A percentile compares a stretch with the other conserved stretches of the same genome.
Evolutionary conservation across 345 rosid genomes (phyloP).

Genomic region (Salix arbutifolia): DNA sequence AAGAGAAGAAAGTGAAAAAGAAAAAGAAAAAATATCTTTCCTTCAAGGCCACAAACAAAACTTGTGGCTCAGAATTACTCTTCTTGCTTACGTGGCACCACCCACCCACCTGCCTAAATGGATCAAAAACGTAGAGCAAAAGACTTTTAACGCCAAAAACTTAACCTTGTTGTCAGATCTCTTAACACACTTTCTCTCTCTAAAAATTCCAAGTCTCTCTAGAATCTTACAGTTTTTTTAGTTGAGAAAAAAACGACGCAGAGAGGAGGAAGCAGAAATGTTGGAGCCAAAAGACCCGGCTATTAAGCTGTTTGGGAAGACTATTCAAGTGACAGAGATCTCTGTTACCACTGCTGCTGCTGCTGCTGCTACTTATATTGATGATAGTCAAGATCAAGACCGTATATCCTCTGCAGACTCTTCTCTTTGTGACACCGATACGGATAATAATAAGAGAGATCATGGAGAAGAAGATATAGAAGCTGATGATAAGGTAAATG

Average conservation of each 20-base stretch:
- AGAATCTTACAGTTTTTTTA: not conserved
- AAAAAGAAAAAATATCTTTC: constrained; percentile 4
- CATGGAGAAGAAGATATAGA: constrained; percentile 33
- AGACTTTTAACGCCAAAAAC: not conserved
- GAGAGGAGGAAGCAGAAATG: constrained; percentile 38
- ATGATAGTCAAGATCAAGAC: constrained; percentile 36
- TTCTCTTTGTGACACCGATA: constrained; percentile 17
- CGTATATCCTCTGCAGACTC: constrained; percentile 35
- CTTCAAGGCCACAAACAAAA: constrained; percentile 55
- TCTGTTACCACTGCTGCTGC: not conserved
- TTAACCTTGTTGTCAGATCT: constrained; percentile 15
- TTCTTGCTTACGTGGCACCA: constrained; percentile 51
- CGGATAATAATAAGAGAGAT: constrained; percentile 10
- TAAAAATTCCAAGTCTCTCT: not conserved
- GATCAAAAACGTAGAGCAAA: constrained; percentile 28
- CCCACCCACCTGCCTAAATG: constrained; percentile 22
- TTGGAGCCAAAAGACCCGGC: constrained; percentile 73
- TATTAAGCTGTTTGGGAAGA: constrained; percentile 85
- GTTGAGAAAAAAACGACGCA: not conserved
- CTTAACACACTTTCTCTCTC: not conserved
- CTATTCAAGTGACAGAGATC: constrained; percentile 66
- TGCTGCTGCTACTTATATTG: constrained; percentile 4
- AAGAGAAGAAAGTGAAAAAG: constrained; percentile 13
- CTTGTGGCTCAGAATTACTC: constrained; percentile 67
- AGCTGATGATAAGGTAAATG: constrained; percentile 33